Base-by-base conservation (phyloP, 1,284 basidiomycete species). In the Cryptococcus amylolentus region DNA sequence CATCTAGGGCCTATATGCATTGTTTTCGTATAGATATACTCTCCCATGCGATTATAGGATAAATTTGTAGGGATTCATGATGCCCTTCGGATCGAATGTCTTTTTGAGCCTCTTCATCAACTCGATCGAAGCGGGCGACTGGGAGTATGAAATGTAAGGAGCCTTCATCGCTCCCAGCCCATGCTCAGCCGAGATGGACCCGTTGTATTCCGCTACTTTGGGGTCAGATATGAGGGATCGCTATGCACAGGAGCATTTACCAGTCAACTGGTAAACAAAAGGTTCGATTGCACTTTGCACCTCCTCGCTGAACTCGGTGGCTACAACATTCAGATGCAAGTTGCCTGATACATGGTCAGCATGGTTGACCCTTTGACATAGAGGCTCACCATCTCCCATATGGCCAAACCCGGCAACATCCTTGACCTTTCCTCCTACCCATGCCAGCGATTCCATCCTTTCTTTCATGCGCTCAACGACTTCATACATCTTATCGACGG, bases 131-230 rank as follows among this genome's bases (percentile, higher is more conserved):
- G 84, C 82, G 9, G 81, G 79, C 58, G 81, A 83, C 79, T 97
- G 95, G 5, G 89, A 89, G 76, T 96, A 98, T 35, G 84, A 84
- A 31, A 98, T 84, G 41, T 91, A 91, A 20, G 14, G 27, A 16
- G 27, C 20, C 38, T 12, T 16, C 40, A 26, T 55, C 59, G 58
- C 16, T 65, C 64, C 75, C 1, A 98, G 85, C 1, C 95, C 95
- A 74, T 98, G 95, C 72, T 98, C 95, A 1, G 95, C 95, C 8
- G 91, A 96, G 64, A 98, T 86, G 0, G 93, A 97, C 1, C 96
- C 96, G 50, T 84, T 83, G 71, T 88, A 61, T n/a, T 66, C 69
- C 49, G 75, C 73, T 77, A 51, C 4, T 31, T 20, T 7, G 26
- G 13, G 3, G 42, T 26, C 20, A 12, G 16, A n/a, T 5, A 47